A percentile compares a stretch with the other conserved stretches of the same genome.
These are phyloP conservation scores for Colletotrichum theobromicola DNA, from an alignment of 2,329 filamentous ascomycete genomes.

Conservation along the genomic window DNA sequence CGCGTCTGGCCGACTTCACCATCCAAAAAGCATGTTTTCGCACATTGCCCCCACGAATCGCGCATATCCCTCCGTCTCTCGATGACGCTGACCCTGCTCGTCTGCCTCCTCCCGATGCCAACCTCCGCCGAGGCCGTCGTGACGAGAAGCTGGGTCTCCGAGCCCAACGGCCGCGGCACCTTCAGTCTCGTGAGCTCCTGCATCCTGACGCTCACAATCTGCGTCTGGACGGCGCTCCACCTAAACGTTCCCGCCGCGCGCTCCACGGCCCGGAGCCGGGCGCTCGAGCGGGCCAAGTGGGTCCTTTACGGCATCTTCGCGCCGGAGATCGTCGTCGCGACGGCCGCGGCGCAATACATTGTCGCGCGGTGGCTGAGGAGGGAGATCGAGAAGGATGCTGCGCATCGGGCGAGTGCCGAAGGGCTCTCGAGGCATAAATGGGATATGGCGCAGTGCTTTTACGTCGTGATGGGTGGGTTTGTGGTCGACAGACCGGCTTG, in stretches of 20 bases:
- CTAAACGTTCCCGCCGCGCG: conserved; percentile 33
- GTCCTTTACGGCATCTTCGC: conserved; percentile 32
- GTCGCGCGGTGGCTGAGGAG: conserved; percentile 18
- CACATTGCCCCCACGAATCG: not conserved
- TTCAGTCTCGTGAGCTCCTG: conserved; percentile 34
- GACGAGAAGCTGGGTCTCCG: not conserved
- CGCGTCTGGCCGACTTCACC: no score
- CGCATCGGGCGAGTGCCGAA: not conserved
- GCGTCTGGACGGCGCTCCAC: conserved; percentile 38
- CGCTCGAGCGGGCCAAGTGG: conserved; percentile 28
- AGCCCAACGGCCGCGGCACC: conserved; percentile 33
- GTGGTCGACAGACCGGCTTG: conserved; percentile 19
- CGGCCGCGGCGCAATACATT: conserved; percentile 30
- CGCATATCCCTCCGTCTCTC: not conserved
- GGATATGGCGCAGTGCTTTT: conserved; percentile 32
- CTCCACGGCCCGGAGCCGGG: not conserved
- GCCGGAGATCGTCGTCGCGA: conserved; percentile 35
- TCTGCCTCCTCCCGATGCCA: not conserved
- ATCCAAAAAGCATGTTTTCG: not conserved
- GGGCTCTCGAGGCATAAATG: not conserved
- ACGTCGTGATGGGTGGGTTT: conserved; percentile 34
- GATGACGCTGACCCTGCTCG: not conserved
- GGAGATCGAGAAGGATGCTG: conserved; percentile 7
- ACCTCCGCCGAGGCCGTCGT: not conserved
- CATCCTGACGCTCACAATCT: conserved; percentile 34